Base-by-base conservation (phyloP, 441 rosid genomes). In the Theobroma grandiflorum region DNA sequence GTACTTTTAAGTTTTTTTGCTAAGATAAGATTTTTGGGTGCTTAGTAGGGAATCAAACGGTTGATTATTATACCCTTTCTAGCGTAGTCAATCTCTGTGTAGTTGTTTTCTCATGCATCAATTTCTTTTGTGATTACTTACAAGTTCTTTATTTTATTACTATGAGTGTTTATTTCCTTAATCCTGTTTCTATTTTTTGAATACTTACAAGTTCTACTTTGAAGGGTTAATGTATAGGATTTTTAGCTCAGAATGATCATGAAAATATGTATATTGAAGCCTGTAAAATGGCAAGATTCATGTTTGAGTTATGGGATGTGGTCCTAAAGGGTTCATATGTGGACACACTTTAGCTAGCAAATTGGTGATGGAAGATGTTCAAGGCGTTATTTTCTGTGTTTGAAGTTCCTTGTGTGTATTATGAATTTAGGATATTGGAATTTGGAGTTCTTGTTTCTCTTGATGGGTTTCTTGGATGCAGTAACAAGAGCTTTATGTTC, bases 381-480 rank as follows among this genome's bases (percentile, higher is more conserved):
- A 26, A 45, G n/a, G 35, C 11, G 33, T 12, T 45, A 6, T 22
- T 45, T 69, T 45, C 3, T 47, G 55, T 69, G 55, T 22, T 69
- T 45, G 53, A 69, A 69, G 73, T 69, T 12, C 57, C 40, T 69
- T 22, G 73, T 15, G 57, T 69, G 55, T 45, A 22, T 38, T 45
- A 40, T 7, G 43, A 68, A 45, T 14, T 26, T 22, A 45, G 6
- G 55, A 68, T 45, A 45, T 68, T 49, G 35, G 73, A 69, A 45
- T 45, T 43, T 22, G 8, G 73, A 45, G 12, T 69, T 69, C 6
- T 37, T 33, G 37, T 43, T 45, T n/a, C 31, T 69, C 38, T 45
- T 22, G 72, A 6, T 45, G 35, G 37, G 55, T n/a, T 66, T 66
- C 26, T 40, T 66, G 50, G 63, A 69, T 45, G 57, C 55, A 45